A percentile compares a stretch with the other conserved stretches of the same genome.
phyloP scores from a whole-genome alignment of 192 early-diverging fungal genomes.

The Mortierella claussenii region DNA sequence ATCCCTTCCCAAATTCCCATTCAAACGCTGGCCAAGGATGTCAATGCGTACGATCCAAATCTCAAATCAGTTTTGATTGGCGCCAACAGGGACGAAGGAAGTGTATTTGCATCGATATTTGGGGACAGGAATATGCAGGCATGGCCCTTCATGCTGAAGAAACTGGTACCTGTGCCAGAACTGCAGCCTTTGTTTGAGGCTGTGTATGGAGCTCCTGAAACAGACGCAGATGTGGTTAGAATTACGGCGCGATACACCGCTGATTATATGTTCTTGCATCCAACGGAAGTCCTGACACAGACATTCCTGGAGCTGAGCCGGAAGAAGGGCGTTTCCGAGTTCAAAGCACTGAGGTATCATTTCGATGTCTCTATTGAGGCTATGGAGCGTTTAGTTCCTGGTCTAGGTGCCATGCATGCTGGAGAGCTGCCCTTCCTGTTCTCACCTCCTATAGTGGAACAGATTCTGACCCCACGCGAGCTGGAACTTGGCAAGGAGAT shows the following conservation, averaged over 20 bases:
- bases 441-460: slow-evolving; percentile 10
- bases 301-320: slow-evolving; percentile 1
- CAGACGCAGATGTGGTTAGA: slow-evolving; percentile 11
- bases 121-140: background rate
- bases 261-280: slow-evolving; percentile 11
- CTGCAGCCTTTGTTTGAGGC: background rate
- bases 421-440: slow-evolving; percentile 24
- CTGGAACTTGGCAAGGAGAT: slow-evolving; percentile 7
- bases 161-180: slow-evolving; percentile 4
- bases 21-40: background rate
- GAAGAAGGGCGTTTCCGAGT: background rate
- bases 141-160: slow-evolving; percentile 1
- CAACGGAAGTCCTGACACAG: background rate
- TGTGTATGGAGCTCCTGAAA: slow-evolving; percentile 22
- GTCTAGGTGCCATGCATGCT: slow-evolving; percentile 25
- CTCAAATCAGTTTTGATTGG: slow-evolving; percentile 39
- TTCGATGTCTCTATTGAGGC: slow-evolving; percentile 15
- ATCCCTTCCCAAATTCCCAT: slow-evolving; percentile 17
- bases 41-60: slow-evolving; percentile 14
- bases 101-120: slow-evolving; percentile 5
- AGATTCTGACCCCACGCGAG: slow-evolving; percentile 2
- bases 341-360: slow-evolving; percentile 4
- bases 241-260: background rate
- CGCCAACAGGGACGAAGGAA: slow-evolving; percentile 24
- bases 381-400: background rate